Percentiles rank a stretch among this genome's conserved stretches.
Conservation (phyloP, 345 rosid genomes). For the Combretum micranthum region DNA sequence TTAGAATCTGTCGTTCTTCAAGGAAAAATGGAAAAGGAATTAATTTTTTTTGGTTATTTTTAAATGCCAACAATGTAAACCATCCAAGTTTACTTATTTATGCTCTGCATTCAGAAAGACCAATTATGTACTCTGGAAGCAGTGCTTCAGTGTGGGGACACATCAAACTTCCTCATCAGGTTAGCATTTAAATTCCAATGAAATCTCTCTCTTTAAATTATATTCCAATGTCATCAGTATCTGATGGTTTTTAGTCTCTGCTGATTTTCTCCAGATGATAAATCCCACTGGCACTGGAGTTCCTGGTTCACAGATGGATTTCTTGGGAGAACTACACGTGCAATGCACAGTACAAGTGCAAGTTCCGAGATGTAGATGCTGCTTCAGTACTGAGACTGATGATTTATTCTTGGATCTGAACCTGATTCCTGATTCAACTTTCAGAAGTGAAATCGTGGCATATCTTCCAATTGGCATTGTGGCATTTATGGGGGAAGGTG, state of each 20-base stretch:
- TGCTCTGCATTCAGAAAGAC: slow-evolving; percentile 38
- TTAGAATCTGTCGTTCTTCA: background rate
- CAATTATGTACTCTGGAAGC: slow-evolving; percentile 49
- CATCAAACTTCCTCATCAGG: slow-evolving; percentile 64
- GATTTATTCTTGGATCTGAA: slow-evolving; percentile 4
- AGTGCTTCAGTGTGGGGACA: slow-evolving; percentile 41
- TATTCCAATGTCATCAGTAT: background rate
- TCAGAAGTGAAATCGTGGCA: background rate
- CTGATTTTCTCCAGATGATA: slow-evolving; percentile 25
- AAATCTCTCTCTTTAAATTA: background rate
- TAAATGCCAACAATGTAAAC: background rate
- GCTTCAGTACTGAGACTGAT: background rate
- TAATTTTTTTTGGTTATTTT: background rate
- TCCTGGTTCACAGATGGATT: slow-evolving; percentile 41
- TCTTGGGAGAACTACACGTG: slow-evolving; percentile 48
- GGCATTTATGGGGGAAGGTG: too few species aligned
- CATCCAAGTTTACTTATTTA: background rate
- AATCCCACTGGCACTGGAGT: slow-evolving; percentile 19
- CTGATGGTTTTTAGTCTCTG: background rate
- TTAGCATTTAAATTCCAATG: slow-evolving; percentile 5
- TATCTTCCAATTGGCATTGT: background rate
- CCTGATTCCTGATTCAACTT: background rate
- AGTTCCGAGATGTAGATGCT: slow-evolving; percentile 19
- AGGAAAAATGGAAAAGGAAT: background rate
- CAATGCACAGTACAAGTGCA: slow-evolving; percentile 29